Conservation (phyloP, 352 stramenopile genomes). For the Pythium insidiosum region DNA sequence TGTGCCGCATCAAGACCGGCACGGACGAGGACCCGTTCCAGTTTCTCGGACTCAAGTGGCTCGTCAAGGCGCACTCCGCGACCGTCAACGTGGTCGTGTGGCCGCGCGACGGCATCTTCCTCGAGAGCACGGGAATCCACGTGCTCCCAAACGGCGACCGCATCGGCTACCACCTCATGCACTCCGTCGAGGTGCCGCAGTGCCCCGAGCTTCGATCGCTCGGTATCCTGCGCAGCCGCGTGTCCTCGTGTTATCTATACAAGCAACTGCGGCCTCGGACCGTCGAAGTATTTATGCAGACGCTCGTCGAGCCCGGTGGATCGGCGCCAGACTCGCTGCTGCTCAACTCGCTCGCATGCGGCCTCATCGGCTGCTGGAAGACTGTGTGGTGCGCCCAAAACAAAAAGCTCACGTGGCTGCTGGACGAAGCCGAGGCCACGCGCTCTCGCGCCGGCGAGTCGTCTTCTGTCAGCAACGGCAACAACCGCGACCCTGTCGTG, state of each 20-base stretch:
- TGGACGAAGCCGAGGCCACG: constrained; percentile 3
- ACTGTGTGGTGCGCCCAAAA: constrained; percentile 18
- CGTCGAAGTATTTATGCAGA: constrained; percentile 22
- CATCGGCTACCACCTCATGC: constrained; percentile 28
- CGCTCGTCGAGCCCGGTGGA: constrained; percentile 12
- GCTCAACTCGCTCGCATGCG: constrained; percentile 11
- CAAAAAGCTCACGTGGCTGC: constrained; percentile 23
- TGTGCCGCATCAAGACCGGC: constrained; percentile 29
- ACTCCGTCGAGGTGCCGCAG: constrained; percentile 23
- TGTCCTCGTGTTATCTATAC: constrained; percentile 9
- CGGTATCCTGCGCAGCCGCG: constrained; percentile 4
- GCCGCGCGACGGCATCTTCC: constrained; percentile 34
- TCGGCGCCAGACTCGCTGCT: constrained; percentile 8
- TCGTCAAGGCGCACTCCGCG: constrained; percentile 11
- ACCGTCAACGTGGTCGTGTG: constrained; percentile 13
- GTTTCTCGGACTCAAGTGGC: constrained; percentile 51
- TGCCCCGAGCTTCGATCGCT: constrained; percentile 1
- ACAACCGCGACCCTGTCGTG: neutral
- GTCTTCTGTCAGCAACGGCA: neutral
- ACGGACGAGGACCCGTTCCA: constrained; percentile 33
- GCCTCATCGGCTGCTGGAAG: constrained; percentile 20
- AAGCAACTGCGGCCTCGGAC: constrained; percentile 6
- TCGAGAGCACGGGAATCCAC: constrained; percentile 36
- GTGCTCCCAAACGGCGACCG: constrained; percentile 25
- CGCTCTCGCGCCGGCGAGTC: neutral